Base-by-base conservation (phyloP, 805 yeast species). In the Saccharomycopsis babjevae region DNA sequence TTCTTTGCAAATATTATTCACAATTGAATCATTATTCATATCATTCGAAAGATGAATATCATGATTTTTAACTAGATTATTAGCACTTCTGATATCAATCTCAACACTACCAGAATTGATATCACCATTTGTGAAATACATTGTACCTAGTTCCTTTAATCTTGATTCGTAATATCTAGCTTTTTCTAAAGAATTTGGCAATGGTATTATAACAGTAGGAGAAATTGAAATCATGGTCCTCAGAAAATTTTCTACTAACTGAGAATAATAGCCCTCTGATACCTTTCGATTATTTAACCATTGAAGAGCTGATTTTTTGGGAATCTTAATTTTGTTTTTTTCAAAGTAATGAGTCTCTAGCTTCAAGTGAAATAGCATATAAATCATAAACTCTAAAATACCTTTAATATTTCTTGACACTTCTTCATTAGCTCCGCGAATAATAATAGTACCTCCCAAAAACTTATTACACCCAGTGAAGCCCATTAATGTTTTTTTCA, bases 381-480 rank as follows among this genome's bases (percentile, higher is more conserved):
- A 87, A 1, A 88, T 80, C 83, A 92, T 79, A 61, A 93, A 86
- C 65, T 89, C 96, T 3, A 88, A 77, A 1, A 91, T 86, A 58
- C 85, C 84, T 70, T 94, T 94, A 25, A 92, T 79, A 58, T 83
- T 82, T 58, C 83, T 77, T 60, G 93, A 73, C 0, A 77, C 68
- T 1, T 83, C 86, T 57, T 79, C 82, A 65, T 81, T 79, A 0
- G 83, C 86, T 1, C 98, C 99, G 59, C 98, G 76, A n/a, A 94
- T 71, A 15, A 89, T 76, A n/a, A 93, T 80, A 0, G 98, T 91
- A 43, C 92, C 85, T 0, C 99, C 99, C 0, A 85, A 72, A 50
- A 81, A 82, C 10, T 79, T 76, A 42, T 85, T 84, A 65, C 92
- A 84, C 0, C 97, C 98, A 1, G 85, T 81, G 60, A 94, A 80